A percentile compares a stretch with the other conserved stretches of the same genome.
Evolutionary conservation across 129 eudicot species (phyloP).

Genomic region (Oenanthe sinensis): DNA sequence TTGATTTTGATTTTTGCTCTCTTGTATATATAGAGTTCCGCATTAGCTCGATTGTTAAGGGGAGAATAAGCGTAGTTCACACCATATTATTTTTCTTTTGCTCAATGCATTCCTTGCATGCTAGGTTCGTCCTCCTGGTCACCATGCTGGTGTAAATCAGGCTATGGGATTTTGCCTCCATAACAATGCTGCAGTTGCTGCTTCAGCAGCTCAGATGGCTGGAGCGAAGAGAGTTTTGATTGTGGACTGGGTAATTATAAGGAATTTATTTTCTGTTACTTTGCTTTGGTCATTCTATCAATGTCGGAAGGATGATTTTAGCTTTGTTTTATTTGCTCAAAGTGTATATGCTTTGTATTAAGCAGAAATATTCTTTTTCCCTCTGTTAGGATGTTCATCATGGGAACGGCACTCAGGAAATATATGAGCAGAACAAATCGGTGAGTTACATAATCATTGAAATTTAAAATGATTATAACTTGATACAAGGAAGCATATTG

Average conservation of each 20-base stretch:
- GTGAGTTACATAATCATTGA: slow-evolving; percentile 27
- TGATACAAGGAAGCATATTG: background rate
- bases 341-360: background rate
- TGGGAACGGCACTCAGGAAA: slow-evolving; percentile 98
- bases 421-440: slow-evolving; percentile 68
- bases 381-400: slow-evolving; percentile 86
- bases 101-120: slow-evolving; percentile 17
- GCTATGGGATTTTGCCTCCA: slow-evolving; percentile 98
- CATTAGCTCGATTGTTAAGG: background rate
- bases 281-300: slow-evolving; percentile 5
- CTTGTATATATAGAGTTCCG: background rate
- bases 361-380: background rate
- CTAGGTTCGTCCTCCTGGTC: slow-evolving; percentile 99
- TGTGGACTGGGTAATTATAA: slow-evolving; percentile 74
- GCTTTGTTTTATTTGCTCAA: background rate
- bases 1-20: background rate
- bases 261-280: background rate
- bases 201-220: slow-evolving; percentile 78
- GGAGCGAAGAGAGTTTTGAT: slow-evolving; percentile 90
- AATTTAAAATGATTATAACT: slow-evolving; percentile 4
- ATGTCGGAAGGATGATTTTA: background rate
- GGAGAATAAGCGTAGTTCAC: background rate
- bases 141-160: slow-evolving; percentile 94
- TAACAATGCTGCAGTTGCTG: slow-evolving; percentile 96
- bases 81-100: background rate